Conservation (phyloP, 2,329 filamentous ascomycete species). For the Epichloe sylvatica region DNA sequence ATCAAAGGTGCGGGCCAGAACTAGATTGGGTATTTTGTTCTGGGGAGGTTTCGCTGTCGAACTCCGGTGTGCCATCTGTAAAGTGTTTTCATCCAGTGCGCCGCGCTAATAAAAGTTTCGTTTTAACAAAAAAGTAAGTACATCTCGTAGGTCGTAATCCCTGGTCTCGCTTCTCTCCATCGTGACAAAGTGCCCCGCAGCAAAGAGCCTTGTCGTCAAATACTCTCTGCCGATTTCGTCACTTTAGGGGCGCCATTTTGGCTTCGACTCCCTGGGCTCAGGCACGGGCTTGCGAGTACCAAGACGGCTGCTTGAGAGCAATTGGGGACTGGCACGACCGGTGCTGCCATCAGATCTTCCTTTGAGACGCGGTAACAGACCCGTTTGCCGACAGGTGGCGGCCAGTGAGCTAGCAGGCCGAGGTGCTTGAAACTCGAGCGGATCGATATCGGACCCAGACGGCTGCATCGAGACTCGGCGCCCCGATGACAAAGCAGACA, state of each 20-base stretch:
- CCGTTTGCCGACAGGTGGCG: constrained; percentile 32
- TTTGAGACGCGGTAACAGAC: constrained; percentile 38
- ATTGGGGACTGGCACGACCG: constrained; percentile 36
- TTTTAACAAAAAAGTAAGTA: neutral
- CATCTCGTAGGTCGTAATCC: neutral
- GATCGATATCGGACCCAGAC: constrained; percentile 19
- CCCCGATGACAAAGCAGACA: constrained; percentile 25
- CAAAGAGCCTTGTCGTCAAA: neutral
- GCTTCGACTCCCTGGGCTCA: constrained; percentile 31
- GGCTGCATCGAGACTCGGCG: constrained; percentile 43
- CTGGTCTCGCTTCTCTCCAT: neutral
- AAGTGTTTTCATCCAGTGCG: constrained; percentile 7
- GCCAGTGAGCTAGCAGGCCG: constrained; percentile 46
- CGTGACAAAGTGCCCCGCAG: neutral
- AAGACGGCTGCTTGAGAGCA: constrained; percentile 27
- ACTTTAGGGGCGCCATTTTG: constrained; percentile 32
- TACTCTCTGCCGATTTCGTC: neutral
- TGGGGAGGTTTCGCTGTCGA: neutral
- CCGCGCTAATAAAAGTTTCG: constrained; percentile 9
- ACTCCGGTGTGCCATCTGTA: neutral
- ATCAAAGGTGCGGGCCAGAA: neutral
- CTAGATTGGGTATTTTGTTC: neutral
- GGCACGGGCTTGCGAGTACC: constrained; percentile 27
- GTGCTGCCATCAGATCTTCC: constrained; percentile 19
- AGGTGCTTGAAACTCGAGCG: constrained; percentile 18